Percentiles rank a stretch among this genome's conserved stretches.
These are phyloP conservation scores for Sporothrix sp. DNA, from an alignment of 2,329 filamentous ascomycete species.

Conservation along the genomic window DNA sequence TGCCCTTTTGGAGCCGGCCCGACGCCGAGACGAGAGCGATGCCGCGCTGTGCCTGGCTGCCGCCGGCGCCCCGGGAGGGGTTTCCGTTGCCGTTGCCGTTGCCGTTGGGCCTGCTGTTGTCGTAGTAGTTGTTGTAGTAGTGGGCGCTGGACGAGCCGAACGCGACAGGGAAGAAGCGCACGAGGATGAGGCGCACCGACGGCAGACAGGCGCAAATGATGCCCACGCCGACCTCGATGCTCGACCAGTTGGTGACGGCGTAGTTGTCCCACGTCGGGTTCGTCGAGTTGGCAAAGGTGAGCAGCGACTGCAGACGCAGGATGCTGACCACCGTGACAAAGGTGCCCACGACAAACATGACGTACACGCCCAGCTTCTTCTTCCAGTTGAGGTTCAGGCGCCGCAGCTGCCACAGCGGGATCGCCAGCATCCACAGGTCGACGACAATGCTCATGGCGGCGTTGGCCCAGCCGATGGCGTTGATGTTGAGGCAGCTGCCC, in stretches of 20 bases:
- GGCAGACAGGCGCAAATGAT: slow-evolving; percentile 29
- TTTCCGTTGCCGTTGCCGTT: not conserved
- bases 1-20: slow-evolving; percentile 5
- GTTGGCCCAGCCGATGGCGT: slow-evolving; percentile 40
- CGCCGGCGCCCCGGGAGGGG: not conserved
- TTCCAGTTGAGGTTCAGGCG: slow-evolving; percentile 34
- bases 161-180: slow-evolving; percentile 22
- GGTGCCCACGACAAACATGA: slow-evolving; percentile 40
- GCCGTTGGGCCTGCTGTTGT: not conserved
- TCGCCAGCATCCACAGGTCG: slow-evolving; percentile 41
- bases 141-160: slow-evolving; percentile 10
- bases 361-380: slow-evolving; percentile 36
- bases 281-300: slow-evolving; percentile 22
- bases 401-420: slow-evolving; percentile 38
- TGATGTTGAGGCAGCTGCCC: slow-evolving; percentile 41
- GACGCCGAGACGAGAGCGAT: slow-evolving; percentile 12
- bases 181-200: slow-evolving; percentile 22
- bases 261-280: slow-evolving; percentile 27
- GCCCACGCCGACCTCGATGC: slow-evolving; percentile 27
- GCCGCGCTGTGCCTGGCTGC: not conserved
- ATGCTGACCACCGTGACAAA: slow-evolving; percentile 29
- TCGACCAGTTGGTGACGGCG: slow-evolving; percentile 25
- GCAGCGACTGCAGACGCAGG: slow-evolving; percentile 23
- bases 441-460: slow-evolving; percentile 43
- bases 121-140: slow-evolving; percentile 11